These are phyloP conservation scores for Claviceps paspali DNA, from an alignment of 2,329 filamentous ascomycete species.

Conservation along the genomic window DNA sequence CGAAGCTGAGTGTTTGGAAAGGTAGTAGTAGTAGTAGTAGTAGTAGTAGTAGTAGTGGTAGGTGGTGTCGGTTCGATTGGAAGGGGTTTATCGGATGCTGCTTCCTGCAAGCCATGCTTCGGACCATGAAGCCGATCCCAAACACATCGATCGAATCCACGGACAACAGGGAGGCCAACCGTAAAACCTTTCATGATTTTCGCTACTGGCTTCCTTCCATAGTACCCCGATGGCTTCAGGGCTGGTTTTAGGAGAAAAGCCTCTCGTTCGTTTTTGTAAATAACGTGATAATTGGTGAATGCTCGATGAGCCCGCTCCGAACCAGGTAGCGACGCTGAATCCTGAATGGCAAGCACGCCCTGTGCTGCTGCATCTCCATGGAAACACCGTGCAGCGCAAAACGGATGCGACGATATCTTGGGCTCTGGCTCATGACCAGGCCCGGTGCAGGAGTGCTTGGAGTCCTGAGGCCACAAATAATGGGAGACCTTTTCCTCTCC, in stretches of 20 bases:
- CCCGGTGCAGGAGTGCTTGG: constrained; percentile 10
- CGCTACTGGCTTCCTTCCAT: constrained; percentile 63
- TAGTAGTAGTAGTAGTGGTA: too few relatives aligned
- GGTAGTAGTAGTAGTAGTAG: too few relatives aligned
- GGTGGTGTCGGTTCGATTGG: constrained; percentile 8
- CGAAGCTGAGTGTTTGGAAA: too few relatives aligned
- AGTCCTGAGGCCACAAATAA: constrained; percentile 58
- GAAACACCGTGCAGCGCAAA: constrained; percentile 45
- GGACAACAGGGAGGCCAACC: constrained; percentile 74
- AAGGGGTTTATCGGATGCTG: background rate
- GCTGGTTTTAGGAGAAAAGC: constrained; percentile 76
- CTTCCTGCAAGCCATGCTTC: background rate
- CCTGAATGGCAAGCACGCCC: constrained; percentile 26
- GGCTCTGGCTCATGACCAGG: constrained; percentile 17
- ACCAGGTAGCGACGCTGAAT: constrained; percentile 18
- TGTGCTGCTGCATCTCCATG: constrained; percentile 42
- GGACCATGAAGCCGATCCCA: constrained; percentile 61
- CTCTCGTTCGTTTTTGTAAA: constrained; percentile 58
- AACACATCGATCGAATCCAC: constrained; percentile 64
- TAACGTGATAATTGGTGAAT: constrained; percentile 65
- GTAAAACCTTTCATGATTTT: constrained; percentile 73
- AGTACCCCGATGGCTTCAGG: constrained; percentile 70
- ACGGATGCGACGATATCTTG: constrained; percentile 36
- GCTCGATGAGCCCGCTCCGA: constrained; percentile 33
- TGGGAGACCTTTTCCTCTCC: constrained; percentile 88